Base-by-base conservation (phyloP, 441 rosid genomes). In the Populus hybrid region DNA sequence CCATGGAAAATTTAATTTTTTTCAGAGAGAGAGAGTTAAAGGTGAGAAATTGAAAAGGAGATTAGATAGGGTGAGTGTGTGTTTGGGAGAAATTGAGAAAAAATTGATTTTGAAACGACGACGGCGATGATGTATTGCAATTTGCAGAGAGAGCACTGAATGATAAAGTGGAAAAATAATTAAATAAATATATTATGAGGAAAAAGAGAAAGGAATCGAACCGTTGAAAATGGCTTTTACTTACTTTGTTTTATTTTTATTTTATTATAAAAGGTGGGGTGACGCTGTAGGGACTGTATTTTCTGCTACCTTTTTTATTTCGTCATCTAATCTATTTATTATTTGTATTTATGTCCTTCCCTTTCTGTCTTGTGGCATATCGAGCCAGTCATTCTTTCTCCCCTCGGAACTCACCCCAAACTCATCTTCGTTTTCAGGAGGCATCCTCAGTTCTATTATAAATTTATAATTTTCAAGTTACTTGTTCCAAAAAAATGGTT, bases 1-100 rank as follows among this genome's bases (percentile, higher is more conserved):
- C 82, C 82, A 85, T 73, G 72, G 76, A 8, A 18, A 66, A 12
- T 66, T 14, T 66, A 64, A 64, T 30, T 66, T 28, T 66, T 12
- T 24, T 4, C 0, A 23, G 69, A 32, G 23, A 36, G 64, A 9
- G 57, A 30, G 32, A 3, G 32, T 30, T 30, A 30, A 30, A 6
- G 69, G 36, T 24, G 34, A 66, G 34, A 21, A 66, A 66, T 24
- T 12, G 34, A 9, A 24, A 24, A 28, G 12, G 23, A 35, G 42
- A 35, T 5, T n/a, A 19, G 42, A 69, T 30, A 35, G 71, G 21
- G 71, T 30, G 50, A 69, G 71, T 32, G 46, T 35, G n/a, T 28
- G 68, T 24, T 28, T 30, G 10, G 71, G 71, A 35, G 71, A 30
- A 67, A 30, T 6, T 68, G 71, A 30, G 35, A 34, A 24, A n/a